These are phyloP conservation scores for Diaporthe sp. DNA, from an alignment of 2,329 filamentous ascomycete species.

Conservation along the genomic window DNA sequence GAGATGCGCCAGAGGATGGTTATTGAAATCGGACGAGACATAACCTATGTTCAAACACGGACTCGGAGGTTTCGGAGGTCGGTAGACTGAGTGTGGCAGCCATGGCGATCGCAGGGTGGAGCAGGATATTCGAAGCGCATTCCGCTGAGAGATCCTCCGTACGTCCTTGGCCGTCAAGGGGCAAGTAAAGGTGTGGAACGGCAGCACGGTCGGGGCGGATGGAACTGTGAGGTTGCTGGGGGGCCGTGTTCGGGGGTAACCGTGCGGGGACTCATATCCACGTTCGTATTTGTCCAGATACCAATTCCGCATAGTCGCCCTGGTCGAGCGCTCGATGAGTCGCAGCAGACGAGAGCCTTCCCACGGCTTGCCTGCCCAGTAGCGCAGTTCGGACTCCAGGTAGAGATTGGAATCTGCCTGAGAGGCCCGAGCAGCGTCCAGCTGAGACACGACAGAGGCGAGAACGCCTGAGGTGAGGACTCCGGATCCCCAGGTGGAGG, in stretches of 20 bases:
- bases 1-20: constrained; percentile 94
- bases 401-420: constrained; percentile 52
- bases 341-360: constrained; percentile 90
- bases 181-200: constrained; percentile 98
- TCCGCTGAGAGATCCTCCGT: constrained; percentile 93
- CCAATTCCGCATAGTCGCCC: constrained; percentile 84
- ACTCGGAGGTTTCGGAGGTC: constrained; percentile 85
- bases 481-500: constrained; percentile 87
- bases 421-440: constrained; percentile 57
- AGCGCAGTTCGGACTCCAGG: constrained; percentile 58
- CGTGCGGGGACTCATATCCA: constrained; percentile 67
- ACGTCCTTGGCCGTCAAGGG: constrained; percentile 93
- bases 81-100: constrained; percentile 85
- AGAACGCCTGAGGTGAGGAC: constrained; percentile 71
- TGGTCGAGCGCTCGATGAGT: constrained; percentile 87
- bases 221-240: constrained; percentile 83
- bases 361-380: constrained; percentile 83
- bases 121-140: constrained; percentile 92
- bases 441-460: constrained; percentile 62
- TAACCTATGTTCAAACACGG: constrained; percentile 94
- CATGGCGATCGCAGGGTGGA: constrained; percentile 89
- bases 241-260: constrained; percentile 81
- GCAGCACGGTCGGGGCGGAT: constrained; percentile 91
- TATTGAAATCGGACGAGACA: constrained; percentile 98
- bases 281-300: constrained; percentile 85